These are phyloP conservation scores for Rhynchospora breviuscula DNA, from an alignment of 176 grass and related monocot genomes.

Conservation along the genomic window DNA sequence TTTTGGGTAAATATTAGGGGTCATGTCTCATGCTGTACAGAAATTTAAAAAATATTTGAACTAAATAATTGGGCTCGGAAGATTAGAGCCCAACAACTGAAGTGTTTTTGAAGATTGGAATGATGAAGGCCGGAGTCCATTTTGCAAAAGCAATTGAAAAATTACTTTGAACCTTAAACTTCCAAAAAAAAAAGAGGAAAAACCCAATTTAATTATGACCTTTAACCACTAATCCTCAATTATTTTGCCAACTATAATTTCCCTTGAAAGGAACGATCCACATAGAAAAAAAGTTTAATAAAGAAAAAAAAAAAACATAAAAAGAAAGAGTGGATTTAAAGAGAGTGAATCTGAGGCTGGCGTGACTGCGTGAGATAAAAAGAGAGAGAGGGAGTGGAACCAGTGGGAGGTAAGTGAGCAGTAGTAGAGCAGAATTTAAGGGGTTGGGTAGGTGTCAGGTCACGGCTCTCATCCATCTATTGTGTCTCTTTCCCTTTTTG, in stretches of 20 bases:
- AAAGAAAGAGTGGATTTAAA: constrained; percentile 25
- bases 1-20: too few species aligned
- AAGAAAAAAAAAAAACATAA: not conserved
- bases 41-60: not conserved
- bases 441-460: constrained; percentile 29
- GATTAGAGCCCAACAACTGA: not conserved
- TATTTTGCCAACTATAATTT: not conserved
- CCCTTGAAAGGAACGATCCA: not conserved
- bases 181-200: not conserved
- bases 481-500: constrained; percentile 14
- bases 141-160: too few species aligned
- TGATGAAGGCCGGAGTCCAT: too few species aligned
- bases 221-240: not conserved
- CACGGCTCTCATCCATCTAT: constrained; percentile 24
- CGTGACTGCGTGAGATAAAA: constrained; percentile 22
- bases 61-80: not conserved
- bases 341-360: constrained; percentile 14
- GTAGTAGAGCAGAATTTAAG: constrained; percentile 19
- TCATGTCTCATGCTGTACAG: too few species aligned
- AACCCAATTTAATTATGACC: not conserved
- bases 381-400: not conserved
- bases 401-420: constrained; percentile 25
- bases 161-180: not conserved
- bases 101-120: too few species aligned
- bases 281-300: not conserved